These are phyloP conservation scores for Lipomyces japonicus DNA, from an alignment of 805 yeast species.

Conservation along the genomic window DNA sequence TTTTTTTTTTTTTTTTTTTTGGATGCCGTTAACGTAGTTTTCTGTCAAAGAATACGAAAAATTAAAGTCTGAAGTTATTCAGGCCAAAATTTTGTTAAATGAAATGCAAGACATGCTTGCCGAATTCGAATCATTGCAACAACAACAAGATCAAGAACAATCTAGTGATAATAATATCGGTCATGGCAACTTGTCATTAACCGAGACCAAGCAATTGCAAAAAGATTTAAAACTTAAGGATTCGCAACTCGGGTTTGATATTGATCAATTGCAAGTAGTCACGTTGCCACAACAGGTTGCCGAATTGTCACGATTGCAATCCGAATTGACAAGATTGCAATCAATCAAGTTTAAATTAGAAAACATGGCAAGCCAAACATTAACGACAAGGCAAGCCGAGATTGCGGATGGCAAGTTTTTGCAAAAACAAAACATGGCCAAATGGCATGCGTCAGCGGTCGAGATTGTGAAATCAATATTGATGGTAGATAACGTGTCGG, in stretches of 20 bases:
- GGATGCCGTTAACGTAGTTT: too few species aligned
- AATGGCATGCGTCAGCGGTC: constrained; percentile 25
- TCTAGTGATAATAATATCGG: constrained; percentile 34
- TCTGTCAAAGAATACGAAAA: constrained; percentile 23
- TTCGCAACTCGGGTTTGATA: constrained; percentile 13
- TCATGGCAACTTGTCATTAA: constrained; percentile 32
- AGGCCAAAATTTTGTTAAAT: constrained; percentile 34
- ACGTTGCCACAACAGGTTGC: constrained; percentile 18
- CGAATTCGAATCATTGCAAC: constrained; percentile 31
- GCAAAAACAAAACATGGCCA: constrained; percentile 25
- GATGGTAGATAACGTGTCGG: constrained; percentile 1
- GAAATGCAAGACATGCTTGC: constrained; percentile 37
- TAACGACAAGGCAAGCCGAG: constrained; percentile 19
- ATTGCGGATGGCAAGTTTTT: constrained; percentile 17
- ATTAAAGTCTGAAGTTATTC: constrained; percentile 29
- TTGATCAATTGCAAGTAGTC: constrained; percentile 21
- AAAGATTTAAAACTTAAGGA: constrained; percentile 31
- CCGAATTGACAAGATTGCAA: constrained; percentile 20
- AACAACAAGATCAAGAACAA: constrained; percentile 24
- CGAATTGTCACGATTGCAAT: constrained; percentile 15
- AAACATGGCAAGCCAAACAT: constrained; percentile 19
- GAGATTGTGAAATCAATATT: constrained; percentile 11
- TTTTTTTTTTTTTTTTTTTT: background rate
- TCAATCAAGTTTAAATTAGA: constrained; percentile 8
- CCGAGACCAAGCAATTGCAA: constrained; percentile 35